phyloP scores from a whole-genome alignment of 768 basidiomycete genomes.

The Trametes cingulata region DNA sequence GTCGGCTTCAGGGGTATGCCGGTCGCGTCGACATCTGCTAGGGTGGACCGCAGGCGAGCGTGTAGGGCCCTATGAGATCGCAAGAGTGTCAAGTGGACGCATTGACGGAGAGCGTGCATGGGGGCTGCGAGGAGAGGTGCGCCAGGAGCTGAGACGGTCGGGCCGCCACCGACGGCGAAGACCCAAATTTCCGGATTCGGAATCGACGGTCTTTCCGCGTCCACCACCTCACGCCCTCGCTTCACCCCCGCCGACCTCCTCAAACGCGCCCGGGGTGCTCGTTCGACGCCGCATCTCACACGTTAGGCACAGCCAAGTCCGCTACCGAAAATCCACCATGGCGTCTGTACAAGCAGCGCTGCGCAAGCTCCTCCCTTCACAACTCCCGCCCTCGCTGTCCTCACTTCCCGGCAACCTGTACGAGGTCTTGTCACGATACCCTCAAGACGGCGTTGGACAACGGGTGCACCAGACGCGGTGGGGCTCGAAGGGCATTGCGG shows the following conservation, averaged over 20 bases:
- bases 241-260: background rate
- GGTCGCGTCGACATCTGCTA: conserved; percentile 43
- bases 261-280: background rate
- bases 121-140: background rate
- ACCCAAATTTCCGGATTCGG: conserved; percentile 10
- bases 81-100: background rate
- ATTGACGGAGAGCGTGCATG: conserved; percentile 16
- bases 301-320: background rate
- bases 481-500: conserved; percentile 62
- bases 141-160: background rate
- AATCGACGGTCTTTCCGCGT: conserved; percentile 3
- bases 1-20: conserved; percentile 69
- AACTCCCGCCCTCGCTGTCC: conserved; percentile 61
- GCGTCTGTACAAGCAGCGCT: conserved; percentile 37
- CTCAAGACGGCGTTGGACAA: conserved; percentile 66
- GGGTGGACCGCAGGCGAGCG: conserved; percentile 26
- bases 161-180: background rate
- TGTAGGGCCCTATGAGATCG: background rate
- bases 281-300: background rate
- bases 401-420: conserved; percentile 64
- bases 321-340: conserved; percentile 8
- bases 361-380: conserved; percentile 56
- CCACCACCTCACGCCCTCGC: conserved; percentile 7
- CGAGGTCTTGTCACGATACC: conserved; percentile 68
- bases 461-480: conserved; percentile 74